phyloP scores from a whole-genome alignment of 495 filamentous ascomycete species.

The Aspergillus ellipticus region DNA sequence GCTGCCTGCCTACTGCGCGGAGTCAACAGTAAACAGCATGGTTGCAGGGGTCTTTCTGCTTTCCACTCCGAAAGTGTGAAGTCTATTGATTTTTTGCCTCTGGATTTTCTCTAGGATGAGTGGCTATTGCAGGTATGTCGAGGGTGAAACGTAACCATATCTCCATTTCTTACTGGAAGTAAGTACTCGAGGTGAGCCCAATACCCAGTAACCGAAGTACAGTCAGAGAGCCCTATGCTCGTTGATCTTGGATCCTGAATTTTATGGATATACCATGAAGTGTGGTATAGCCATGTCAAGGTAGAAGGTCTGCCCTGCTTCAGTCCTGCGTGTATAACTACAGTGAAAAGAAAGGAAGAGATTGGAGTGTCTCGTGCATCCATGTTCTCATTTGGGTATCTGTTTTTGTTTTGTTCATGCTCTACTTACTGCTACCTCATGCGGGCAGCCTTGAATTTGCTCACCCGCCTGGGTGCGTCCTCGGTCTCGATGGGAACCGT shows the following conservation, averaged over 20 bases:
- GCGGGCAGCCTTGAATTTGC: constrained; percentile 85
- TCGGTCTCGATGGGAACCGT: constrained; percentile 57
- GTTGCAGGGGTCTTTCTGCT: too few relatives aligned
- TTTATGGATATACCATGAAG: constrained; percentile 16
- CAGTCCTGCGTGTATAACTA: not conserved
- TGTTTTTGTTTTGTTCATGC: not conserved
- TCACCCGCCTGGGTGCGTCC: constrained; percentile 67
- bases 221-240: constrained; percentile 25
- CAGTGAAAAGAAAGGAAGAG: not conserved
- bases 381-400: constrained; percentile 12
- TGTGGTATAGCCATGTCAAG: constrained; percentile 12
- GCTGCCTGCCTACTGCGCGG: too few relatives aligned
- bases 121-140: constrained; percentile 11
- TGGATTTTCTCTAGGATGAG: not conserved
- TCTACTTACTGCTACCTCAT: constrained; percentile 39
- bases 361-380: not conserved
- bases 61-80: too few relatives aligned
- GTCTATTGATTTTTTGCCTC: too few relatives aligned
- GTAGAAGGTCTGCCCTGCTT: not conserved
- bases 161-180: constrained; percentile 13
- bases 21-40: too few relatives aligned
- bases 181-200: constrained; percentile 25
- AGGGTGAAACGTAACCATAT: constrained; percentile 28
- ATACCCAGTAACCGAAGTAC: constrained; percentile 21
- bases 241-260: constrained; percentile 23